Conservation (phyloP, 257 asterid genomes). For the Coffea eugenioides region DNA sequence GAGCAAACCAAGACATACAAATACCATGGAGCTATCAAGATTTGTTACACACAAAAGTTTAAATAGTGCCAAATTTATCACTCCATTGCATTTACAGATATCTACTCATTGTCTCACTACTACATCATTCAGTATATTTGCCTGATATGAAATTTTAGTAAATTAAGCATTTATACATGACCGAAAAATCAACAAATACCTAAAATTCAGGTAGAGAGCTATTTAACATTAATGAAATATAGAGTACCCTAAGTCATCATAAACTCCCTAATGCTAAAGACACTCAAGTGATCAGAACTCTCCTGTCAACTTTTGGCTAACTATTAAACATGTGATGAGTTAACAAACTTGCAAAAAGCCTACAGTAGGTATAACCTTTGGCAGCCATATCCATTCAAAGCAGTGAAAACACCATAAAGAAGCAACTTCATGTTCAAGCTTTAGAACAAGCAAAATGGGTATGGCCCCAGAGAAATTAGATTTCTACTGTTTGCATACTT, state of each 20-base stretch:
- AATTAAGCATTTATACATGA: background rate
- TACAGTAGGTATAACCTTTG: background rate
- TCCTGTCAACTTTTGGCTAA: background rate
- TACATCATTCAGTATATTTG: background rate
- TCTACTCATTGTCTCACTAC: background rate
- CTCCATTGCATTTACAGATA: background rate
- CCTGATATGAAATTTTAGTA: background rate
- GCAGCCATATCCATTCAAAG: background rate
- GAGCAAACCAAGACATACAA: background rate
- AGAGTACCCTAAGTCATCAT: background rate
- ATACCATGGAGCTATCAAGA: background rate
- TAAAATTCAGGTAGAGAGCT: background rate
- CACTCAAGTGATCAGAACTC: background rate
- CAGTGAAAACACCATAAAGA: background rate
- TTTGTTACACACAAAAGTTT: background rate
- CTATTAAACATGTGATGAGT: background rate
- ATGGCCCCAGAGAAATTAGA: background rate
- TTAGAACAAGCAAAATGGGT: background rate
- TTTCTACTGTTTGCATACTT: background rate
- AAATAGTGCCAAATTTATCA: background rate
- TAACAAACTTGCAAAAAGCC: background rate
- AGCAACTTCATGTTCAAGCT: background rate
- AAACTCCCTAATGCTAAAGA: background rate
- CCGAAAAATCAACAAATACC: background rate
- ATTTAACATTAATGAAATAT: background rate